These are phyloP conservation scores for Stephanodiscus minutulus DNA, from an alignment of 108 stramenopile genomes.

Conservation along the genomic window DNA sequence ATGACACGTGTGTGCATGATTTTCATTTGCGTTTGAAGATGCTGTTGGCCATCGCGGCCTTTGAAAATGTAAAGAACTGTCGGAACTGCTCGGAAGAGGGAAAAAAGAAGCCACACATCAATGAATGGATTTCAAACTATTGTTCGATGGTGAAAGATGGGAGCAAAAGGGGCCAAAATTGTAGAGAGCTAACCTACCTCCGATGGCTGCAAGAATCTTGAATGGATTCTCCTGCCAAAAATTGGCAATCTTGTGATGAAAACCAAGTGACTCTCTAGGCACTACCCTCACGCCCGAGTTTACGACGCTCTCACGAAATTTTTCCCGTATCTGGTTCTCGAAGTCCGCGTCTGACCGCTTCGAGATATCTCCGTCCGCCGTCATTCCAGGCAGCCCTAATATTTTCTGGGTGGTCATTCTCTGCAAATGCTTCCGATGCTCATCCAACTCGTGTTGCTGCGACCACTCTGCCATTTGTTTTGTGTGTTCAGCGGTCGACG, in stretches of 20 bases:
- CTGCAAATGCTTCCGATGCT: constrained; percentile 33
- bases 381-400: constrained; percentile 39
- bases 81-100: constrained; percentile 49
- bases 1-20: constrained; percentile 87
- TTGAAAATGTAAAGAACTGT: constrained; percentile 74
- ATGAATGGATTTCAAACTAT: too few species aligned
- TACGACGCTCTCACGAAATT: constrained; percentile 58
- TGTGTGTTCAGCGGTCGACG: constrained; percentile 65
- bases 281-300: constrained; percentile 75
- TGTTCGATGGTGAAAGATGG: neutral
- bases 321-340: constrained; percentile 33
- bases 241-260: constrained; percentile 72
- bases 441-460: constrained; percentile 47
- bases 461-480: constrained; percentile 74
- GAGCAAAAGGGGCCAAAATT: neutral
- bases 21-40: constrained; percentile 65
- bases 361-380: constrained; percentile 6
- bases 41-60: constrained; percentile 67
- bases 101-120: too few species aligned
- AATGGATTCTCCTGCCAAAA: constrained; percentile 82
- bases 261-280: constrained; percentile 50
- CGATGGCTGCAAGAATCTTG: constrained; percentile 64
- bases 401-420: constrained; percentile 47
- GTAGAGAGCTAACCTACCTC: constrained; percentile 27
- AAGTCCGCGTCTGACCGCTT: constrained; percentile 19